Base-by-base conservation (phyloP, 2,329 filamentous ascomycete genomes). In the Ophiostoma perfectum region DNA sequence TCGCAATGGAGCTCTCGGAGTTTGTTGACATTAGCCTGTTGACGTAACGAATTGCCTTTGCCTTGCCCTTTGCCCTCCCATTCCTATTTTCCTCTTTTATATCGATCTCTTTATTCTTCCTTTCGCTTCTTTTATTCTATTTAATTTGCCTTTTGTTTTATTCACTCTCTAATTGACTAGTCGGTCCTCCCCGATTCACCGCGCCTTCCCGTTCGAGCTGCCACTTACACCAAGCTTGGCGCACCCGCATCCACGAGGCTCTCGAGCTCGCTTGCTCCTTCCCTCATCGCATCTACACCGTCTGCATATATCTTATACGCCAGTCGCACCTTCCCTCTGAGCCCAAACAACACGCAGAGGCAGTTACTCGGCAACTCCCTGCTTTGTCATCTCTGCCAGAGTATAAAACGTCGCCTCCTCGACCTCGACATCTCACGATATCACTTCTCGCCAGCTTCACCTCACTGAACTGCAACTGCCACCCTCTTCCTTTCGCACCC, bases 201-300 rank as follows among this genome's bases (percentile, higher is more conserved):
- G 44, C 45, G 44, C 42, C 18, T 41, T 38, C n/a, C n/a, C 27
- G 55, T 27, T 60, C 11, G 55, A 38, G 55, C 55, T 60, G 27
- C 27, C 55, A 60, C n/a, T 67, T 39, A 67, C 58, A 64, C 60
- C 62, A 58, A 64, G 64, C 60, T 63, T 67, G 66, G 49, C 49
- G n/a, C 27, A 27, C 49, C 49, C 60, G 36, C 55, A 12, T 18
- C 49, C 9, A 58, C 47, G 16, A 47, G 49, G 55, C 55, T 60
- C 14, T 14, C 9, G 49, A 52, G 27, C 52, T 16, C 49, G 4
- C 45, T 66, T 45, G 64, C 67, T 64, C 67, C 58, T 68, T 64
- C 67, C 67, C 11, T 45, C 45, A 16, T 9, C 55, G 49, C 27
- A 60, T 38, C 27, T 12, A 60, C 55, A 52, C n/a, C 8, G 7